Conservation (phyloP, 164 flowering plant genomes). For the Stephania cephalantha region DNA sequence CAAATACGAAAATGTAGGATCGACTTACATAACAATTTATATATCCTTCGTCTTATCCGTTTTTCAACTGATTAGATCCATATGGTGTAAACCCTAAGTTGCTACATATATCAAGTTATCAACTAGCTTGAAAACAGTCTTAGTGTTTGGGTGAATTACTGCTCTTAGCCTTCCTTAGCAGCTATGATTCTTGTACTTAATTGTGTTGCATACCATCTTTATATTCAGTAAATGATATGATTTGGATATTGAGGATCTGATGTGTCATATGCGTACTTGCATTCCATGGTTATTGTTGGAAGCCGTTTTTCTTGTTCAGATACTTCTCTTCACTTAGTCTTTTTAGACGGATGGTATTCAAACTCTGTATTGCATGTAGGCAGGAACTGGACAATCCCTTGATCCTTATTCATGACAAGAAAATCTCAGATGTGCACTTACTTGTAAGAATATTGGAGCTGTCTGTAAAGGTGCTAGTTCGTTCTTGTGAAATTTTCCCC, state of each 20-base stretch:
- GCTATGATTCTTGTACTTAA: neutral
- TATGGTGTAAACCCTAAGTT: too few species aligned
- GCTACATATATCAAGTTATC: neutral
- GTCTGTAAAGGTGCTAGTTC: conserved; percentile 42
- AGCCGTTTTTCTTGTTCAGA: neutral
- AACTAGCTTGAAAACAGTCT: neutral
- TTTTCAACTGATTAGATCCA: too few species aligned
- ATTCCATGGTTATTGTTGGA: neutral
- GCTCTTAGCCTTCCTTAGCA: neutral
- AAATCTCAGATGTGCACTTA: conserved; percentile 52
- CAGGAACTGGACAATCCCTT: conserved; percentile 86
- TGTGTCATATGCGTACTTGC: neutral
- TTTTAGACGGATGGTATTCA: conserved; percentile 1
- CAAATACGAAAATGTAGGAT: too few species aligned
- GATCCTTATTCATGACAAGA: conserved; percentile 78
- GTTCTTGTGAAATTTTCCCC: neutral
- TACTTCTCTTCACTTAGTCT: neutral
- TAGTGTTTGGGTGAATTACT: neutral
- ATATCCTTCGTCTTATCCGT: too few species aligned
- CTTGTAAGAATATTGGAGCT: conserved; percentile 63
- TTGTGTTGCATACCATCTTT: neutral
- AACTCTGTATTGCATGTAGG: conserved; percentile 17
- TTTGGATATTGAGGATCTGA: neutral
- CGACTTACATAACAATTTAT: too few species aligned
- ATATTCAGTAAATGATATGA: neutral